phyloP scores from a whole-genome alignment of 148 eudicot genomes.

The Camellia lanceoleosa region DNA sequence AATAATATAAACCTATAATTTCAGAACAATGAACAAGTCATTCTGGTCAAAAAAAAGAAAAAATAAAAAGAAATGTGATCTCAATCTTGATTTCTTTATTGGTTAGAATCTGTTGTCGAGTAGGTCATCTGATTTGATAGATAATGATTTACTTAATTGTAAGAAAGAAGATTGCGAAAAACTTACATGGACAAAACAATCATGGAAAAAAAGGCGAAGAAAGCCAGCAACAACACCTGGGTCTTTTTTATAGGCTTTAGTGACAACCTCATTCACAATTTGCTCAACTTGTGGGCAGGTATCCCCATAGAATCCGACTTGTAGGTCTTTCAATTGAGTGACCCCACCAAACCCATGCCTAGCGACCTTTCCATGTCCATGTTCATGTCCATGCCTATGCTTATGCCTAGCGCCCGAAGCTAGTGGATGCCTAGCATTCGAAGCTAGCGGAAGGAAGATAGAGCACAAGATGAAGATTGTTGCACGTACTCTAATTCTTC shows the following conservation, averaged over 20 bases:
- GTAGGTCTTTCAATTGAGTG: neutral
- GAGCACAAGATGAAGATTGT: conserved; percentile 13
- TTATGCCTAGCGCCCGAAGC: no score
- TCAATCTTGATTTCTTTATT: neutral
- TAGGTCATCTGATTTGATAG: neutral
- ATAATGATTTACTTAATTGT: neutral
- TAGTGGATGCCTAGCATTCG: neutral
- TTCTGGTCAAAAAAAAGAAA: no score
- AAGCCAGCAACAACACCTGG: conserved; percentile 32
- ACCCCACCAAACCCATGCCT: neutral
- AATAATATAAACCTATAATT: no score
- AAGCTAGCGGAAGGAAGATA: conserved; percentile 5
- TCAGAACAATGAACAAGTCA: no score
- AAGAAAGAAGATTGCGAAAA: neutral
- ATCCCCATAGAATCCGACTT: conserved; percentile 21
- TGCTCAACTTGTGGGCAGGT: conserved; percentile 38
- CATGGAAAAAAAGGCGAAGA: conserved; percentile 39
- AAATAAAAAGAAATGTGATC: neutral
- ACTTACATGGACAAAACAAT: conserved; percentile 44
- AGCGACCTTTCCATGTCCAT: no score
- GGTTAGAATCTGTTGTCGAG: neutral
- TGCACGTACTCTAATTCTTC: neutral
- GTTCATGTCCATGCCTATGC: no score
- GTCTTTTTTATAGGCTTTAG: neutral
- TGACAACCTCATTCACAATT: conserved; percentile 22